Percentiles rank a stretch among this genome's conserved stretches.
Conservation (phyloP, 352 stramenopile genomes). For the Phytophthora ramorum region DNA sequence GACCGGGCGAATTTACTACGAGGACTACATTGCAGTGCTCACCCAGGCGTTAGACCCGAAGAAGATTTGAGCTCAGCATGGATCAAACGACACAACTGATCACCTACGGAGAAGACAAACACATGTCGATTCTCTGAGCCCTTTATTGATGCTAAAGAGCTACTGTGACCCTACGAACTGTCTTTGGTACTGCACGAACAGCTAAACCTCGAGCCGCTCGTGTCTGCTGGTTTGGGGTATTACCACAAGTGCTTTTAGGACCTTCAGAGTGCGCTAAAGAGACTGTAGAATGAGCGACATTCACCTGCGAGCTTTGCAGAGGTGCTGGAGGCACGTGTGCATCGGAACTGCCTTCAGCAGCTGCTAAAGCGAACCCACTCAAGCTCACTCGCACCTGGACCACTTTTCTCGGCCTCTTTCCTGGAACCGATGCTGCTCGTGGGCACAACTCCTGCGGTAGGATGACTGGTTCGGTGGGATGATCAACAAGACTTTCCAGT, state of each 20-base stretch:
- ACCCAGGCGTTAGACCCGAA: constrained; percentile 62
- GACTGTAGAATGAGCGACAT: background rate
- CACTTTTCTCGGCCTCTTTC: constrained; percentile 38
- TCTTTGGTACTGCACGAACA: constrained; percentile 28
- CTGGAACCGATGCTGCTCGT: constrained; percentile 6
- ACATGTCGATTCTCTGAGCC: background rate
- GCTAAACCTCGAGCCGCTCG: constrained; percentile 9
- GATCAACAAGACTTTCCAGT: background rate
- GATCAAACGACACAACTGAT: background rate
- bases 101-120: background rate
- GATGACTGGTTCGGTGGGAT: background rate
- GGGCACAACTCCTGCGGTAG: background rate
- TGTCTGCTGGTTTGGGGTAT: constrained; percentile 1
- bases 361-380: constrained; percentile 31
- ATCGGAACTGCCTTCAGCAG: background rate
- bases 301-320: background rate
- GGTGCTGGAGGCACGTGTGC: background rate
- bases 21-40: constrained; percentile 91
- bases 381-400: constrained; percentile 60
- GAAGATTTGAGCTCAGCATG: constrained; percentile 24
- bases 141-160: constrained; percentile 31
- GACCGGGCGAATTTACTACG: constrained; percentile 92
- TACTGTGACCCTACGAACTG: constrained; percentile 51
- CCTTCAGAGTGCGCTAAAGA: background rate
- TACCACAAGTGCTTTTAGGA: background rate